Conservation (phyloP, 2,329 filamentous ascomycete genomes). For the Aquanectria penicillioides region DNA sequence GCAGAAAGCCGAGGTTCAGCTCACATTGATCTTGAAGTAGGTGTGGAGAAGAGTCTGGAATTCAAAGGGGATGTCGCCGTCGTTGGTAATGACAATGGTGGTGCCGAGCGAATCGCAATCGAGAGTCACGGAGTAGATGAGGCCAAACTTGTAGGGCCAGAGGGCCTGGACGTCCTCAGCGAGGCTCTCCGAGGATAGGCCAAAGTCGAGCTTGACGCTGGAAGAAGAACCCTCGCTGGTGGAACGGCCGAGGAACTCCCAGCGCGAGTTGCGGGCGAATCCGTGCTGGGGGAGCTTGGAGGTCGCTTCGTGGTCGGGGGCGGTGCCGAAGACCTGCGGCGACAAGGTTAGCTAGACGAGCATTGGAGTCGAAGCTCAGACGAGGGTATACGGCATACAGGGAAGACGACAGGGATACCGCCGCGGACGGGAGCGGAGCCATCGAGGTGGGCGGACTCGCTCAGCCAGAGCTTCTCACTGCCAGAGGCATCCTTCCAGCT, state of each 20-base stretch:
- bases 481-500: slow-evolving; percentile 89
- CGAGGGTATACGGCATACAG: slow-evolving; percentile 67
- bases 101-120: slow-evolving; percentile 80
- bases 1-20: slow-evolving; percentile 40
- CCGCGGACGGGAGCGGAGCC: slow-evolving; percentile 91
- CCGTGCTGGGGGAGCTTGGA: slow-evolving; percentile 89
- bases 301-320: slow-evolving; percentile 80
- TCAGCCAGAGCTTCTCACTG: slow-evolving; percentile 87
- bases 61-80: slow-evolving; percentile 84
- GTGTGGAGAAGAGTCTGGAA: slow-evolving; percentile 93
- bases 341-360: slow-evolving; percentile 7
- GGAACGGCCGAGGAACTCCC: slow-evolving; percentile 94
- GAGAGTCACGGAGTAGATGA: slow-evolving; percentile 93
- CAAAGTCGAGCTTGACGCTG: slow-evolving; percentile 94
- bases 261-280: slow-evolving; percentile 87
- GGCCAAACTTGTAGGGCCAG: slow-evolving; percentile 88
- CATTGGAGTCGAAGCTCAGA: no score
- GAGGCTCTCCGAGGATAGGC: slow-evolving; percentile 79
- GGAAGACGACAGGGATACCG: slow-evolving; percentile 92
- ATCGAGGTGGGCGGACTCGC: slow-evolving; percentile 81
- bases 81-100: slow-evolving; percentile 87
- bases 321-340: slow-evolving; percentile 82
- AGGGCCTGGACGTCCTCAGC: slow-evolving; percentile 72
- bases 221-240: slow-evolving; percentile 63
- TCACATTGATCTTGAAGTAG: slow-evolving; percentile 83